Evolutionary conservation across 202 grass and related monocot species (phyloP).

Genomic region (Saccharum hybrid): DNA sequence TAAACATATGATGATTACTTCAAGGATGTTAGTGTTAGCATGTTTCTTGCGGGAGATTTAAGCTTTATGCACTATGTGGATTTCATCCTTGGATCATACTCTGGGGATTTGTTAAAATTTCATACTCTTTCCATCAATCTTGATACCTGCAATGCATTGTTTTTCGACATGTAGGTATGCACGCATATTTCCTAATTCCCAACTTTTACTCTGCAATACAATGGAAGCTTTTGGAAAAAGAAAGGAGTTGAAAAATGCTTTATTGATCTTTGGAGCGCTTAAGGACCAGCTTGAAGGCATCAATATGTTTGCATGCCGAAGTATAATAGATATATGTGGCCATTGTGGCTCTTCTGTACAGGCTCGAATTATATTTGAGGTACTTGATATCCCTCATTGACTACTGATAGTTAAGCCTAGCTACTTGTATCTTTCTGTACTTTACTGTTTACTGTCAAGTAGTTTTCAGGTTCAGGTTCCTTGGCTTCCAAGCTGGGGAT

Average conservation of each 20-base stretch:
- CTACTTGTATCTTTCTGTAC: too few relatives aligned
- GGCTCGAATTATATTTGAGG: conserved; percentile 91
- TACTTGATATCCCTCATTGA: conserved; percentile 45
- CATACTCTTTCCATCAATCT: conserved; percentile 29
- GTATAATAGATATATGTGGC: conserved; percentile 95
- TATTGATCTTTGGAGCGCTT: conserved; percentile 74
- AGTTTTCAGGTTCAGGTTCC: too few relatives aligned
- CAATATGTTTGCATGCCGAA: conserved; percentile 95
- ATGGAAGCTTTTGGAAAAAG: conserved; percentile 92
- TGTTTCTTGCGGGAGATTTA: not conserved
- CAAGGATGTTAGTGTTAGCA: conserved; percentile 20
- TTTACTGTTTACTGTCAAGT: too few relatives aligned
- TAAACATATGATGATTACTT: not conserved
- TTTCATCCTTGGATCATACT: conserved; percentile 17
- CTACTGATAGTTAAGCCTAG: too few relatives aligned
- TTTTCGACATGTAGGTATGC: conserved; percentile 77
- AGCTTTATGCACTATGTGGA: not conserved
- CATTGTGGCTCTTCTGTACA: conserved; percentile 75
- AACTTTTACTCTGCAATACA: conserved; percentile 88
- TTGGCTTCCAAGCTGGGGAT: too few relatives aligned
- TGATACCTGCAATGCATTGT: conserved; percentile 37
- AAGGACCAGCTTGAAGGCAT: conserved; percentile 84
- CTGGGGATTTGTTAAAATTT: conserved; percentile 24
- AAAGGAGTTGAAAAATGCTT: conserved; percentile 74
- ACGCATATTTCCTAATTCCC: conserved; percentile 79